These are phyloP conservation scores for Ballota nigra DNA, from an alignment of 257 asterid species.

Conservation along the genomic window DNA sequence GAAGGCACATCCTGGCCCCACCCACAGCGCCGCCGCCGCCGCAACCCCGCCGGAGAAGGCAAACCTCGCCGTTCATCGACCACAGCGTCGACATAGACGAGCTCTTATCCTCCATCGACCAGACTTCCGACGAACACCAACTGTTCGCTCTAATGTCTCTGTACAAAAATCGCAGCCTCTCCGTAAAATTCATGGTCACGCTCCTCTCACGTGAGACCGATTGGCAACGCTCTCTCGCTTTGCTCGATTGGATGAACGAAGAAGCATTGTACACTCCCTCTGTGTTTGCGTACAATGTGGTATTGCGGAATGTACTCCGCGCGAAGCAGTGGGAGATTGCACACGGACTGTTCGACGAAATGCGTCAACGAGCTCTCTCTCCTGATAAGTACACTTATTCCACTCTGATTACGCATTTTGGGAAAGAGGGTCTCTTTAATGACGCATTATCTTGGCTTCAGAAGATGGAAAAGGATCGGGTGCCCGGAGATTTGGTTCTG, in stretches of 20 bases:
- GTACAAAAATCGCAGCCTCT: constrained; percentile 55
- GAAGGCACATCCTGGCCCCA: constrained; percentile 26
- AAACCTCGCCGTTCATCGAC: constrained; percentile 39
- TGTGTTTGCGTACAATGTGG: constrained; percentile 93
- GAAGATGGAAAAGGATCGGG: constrained; percentile 82
- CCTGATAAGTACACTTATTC: constrained; percentile 93
- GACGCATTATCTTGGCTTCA: constrained; percentile 97
- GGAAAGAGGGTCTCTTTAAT: constrained; percentile 82
- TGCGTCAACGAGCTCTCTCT: constrained; percentile 70
- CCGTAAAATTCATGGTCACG: constrained; percentile 75
- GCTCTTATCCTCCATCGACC: constrained; percentile 48
- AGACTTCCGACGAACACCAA: constrained; percentile 63
- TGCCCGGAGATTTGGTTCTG: constrained; percentile 82
- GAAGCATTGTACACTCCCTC: constrained; percentile 73
- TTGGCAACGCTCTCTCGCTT: constrained; percentile 83
- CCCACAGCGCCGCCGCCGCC: constrained; percentile 17
- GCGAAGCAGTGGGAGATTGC: constrained; percentile 82
- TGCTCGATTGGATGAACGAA: constrained; percentile 94
- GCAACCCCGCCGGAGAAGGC: constrained; percentile 35
- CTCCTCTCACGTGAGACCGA: constrained; percentile 80
- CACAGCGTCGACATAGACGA: constrained; percentile 78
- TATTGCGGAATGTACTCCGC: constrained; percentile 69
- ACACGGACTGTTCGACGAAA: constrained; percentile 85
- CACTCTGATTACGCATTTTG: constrained; percentile 76
- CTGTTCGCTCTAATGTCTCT: constrained; percentile 70